Percentiles rank a stretch among this genome's conserved stretches.
Evolutionary conservation across 805 yeast species (phyloP).

Genomic region (Torulaspora gathmanii): DNA sequence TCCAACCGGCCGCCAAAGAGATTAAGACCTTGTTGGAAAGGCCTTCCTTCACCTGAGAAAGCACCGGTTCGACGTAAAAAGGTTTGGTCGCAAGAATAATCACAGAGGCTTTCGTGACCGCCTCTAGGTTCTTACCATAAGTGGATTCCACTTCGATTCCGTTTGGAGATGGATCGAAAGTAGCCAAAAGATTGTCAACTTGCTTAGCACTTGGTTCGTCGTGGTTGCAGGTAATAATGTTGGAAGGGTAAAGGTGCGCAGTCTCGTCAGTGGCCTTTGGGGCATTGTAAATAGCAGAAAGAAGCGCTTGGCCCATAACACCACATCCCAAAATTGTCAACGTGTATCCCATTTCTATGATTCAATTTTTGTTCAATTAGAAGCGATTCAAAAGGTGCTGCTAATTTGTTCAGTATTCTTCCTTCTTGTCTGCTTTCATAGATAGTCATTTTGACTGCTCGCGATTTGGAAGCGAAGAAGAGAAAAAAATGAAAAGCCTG

Average conservation of each 20-base stretch:
- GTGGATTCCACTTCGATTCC: conserved; percentile 51
- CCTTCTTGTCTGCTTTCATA: not conserved
- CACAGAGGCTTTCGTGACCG: conserved; percentile 61
- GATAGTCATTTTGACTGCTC: not conserved
- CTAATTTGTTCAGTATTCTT: not conserved
- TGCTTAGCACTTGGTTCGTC: conserved; percentile 41
- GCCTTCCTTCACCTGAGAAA: conserved; percentile 45
- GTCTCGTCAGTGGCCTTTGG: conserved; percentile 29
- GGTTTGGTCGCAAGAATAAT: conserved; percentile 89
- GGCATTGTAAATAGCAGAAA: conserved; percentile 52
- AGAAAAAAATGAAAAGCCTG: conserved; percentile 4
- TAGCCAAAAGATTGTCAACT: conserved; percentile 46
- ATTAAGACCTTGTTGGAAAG: conserved; percentile 58
- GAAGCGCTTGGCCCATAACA: conserved; percentile 90
- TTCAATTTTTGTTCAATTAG: not conserved
- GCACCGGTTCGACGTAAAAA: conserved; percentile 59
- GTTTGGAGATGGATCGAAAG: conserved; percentile 40
- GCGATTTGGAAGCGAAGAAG: conserved; percentile 1
- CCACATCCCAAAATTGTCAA: conserved; percentile 88
- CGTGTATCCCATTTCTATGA: conserved; percentile 42
- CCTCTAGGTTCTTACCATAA: conserved; percentile 49
- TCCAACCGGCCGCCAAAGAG: conserved; percentile 89
- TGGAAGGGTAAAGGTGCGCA: conserved; percentile 51
- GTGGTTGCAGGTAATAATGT: conserved; percentile 71
- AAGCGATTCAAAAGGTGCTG: not conserved